These are phyloP conservation scores for Monosporozyma yasuniensis DNA, from an alignment of 805 yeast genomes.

Conservation along the genomic window DNA sequence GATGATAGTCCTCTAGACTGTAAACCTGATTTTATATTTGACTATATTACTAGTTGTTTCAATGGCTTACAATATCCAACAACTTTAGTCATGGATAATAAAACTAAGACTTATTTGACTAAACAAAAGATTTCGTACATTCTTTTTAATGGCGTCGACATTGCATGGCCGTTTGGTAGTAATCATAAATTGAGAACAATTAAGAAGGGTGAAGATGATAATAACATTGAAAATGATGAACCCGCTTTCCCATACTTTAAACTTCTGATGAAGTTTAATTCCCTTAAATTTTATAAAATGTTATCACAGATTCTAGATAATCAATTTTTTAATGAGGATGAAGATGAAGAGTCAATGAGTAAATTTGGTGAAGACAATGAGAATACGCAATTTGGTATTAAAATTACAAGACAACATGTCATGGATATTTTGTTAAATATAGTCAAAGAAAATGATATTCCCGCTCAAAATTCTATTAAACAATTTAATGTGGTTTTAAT, in stretches of 20 bases:
- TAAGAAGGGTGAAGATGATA: constrained; percentile 7
- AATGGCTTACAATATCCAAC: constrained; percentile 75
- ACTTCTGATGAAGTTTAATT: constrained; percentile 44
- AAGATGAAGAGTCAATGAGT: constrained; percentile 14
- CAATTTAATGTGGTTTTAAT: constrained; percentile 16
- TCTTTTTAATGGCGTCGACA: constrained; percentile 48
- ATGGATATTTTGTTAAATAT: constrained; percentile 62
- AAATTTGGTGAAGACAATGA: constrained; percentile 5
- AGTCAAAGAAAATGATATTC: constrained; percentile 28
- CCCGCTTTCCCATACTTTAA: constrained; percentile 66
- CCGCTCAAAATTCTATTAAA: background rate
- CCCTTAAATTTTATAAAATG: constrained; percentile 53
- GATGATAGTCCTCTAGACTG: background rate
- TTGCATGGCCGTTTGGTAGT: constrained; percentile 38
- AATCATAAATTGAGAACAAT: constrained; percentile 30
- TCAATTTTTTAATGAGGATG: constrained; percentile 52
- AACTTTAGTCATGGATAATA: constrained; percentile 39
- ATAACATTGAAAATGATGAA: constrained; percentile 24
- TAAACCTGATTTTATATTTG: constrained; percentile 32
- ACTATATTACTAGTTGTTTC: constrained; percentile 58
- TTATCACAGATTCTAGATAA: constrained; percentile 83
- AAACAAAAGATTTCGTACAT: constrained; percentile 46
- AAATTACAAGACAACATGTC: constrained; percentile 63
- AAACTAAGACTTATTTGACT: constrained; percentile 30
- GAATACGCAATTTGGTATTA: background rate